Evolutionary conservation across 306 rosid genomes (phyloP).

Genomic region (Pachyrhizus erosus): DNA sequence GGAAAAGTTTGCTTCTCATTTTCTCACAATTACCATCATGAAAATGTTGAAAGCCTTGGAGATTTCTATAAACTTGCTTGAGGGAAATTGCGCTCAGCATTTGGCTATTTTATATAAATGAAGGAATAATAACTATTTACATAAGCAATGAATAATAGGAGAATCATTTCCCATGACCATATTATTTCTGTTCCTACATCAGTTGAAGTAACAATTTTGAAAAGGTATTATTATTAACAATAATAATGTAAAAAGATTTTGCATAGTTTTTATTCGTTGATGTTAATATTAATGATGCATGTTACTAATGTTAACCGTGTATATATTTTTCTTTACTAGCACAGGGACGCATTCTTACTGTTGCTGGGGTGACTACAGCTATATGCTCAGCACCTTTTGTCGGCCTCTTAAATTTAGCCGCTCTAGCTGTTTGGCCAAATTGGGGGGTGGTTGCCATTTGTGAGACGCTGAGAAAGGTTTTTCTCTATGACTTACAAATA

Average conservation of each 20-base stretch:
- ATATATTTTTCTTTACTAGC: conserved; percentile 41
- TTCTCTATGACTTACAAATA: conserved; percentile 14
- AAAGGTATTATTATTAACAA: not conserved
- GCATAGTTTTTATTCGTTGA: conserved; percentile 9
- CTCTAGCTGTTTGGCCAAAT: conserved; percentile 86
- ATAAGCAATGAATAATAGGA: not conserved
- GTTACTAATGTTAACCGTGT: not conserved
- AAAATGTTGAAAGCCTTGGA: not conserved
- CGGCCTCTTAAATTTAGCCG: conserved; percentile 77
- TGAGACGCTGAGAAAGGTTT: conserved; percentile 91
- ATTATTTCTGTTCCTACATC: not conserved
- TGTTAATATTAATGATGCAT: conserved; percentile 37
- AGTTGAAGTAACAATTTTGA: not conserved
- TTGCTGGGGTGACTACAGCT: conserved; percentile 89
- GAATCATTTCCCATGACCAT: not conserved
- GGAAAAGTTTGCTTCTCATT: not conserved
- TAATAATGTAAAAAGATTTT: not conserved
- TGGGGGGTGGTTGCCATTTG: conserved; percentile 82
- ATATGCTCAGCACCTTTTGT: conserved; percentile 83
- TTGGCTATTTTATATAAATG: not conserved
- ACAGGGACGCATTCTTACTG: conserved; percentile 93
- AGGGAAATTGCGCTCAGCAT: not conserved
- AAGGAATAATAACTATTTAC: not conserved
- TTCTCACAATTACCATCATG: not conserved
- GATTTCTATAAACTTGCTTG: not conserved